Evolutionary conservation across 331 rosid species (phyloP).

Genomic region (Rhamnella rubrinervis): DNA sequence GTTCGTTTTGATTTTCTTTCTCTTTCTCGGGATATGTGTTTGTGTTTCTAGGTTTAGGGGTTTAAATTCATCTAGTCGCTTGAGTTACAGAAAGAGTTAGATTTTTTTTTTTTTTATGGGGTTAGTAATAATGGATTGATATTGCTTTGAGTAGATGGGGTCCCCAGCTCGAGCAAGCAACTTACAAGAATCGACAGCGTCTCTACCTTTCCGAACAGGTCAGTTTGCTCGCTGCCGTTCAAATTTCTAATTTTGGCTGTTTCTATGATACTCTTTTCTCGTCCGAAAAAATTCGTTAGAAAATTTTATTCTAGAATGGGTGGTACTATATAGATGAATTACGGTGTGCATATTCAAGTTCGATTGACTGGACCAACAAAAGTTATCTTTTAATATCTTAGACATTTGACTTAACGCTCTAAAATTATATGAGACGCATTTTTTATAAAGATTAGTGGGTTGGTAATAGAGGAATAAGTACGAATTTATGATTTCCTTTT

Average conservation of each 20-base stretch:
- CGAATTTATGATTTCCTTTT: no score
- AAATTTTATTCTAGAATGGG: neutral
- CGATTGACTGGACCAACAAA: no score
- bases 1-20: neutral
- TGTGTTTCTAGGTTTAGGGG: constrained; percentile 5
- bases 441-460: no score
- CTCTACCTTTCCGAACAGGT: constrained; percentile 99
- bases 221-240: neutral
- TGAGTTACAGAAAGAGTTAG: neutral
- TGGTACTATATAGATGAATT: no score
- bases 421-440: no score
- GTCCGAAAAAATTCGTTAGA: no score
- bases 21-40: neutral
- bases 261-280: neutral
- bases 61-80: constrained; percentile 4
- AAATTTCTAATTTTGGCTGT: neutral
- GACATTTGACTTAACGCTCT: no score
- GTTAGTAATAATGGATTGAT: neutral
- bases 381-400: no score
- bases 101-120: constrained; percentile 7
- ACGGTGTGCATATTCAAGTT: no score
- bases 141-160: constrained; percentile 70
- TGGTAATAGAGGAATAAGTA: no score
- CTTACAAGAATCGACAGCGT: constrained; percentile 97
- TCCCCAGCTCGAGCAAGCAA: constrained; percentile 98